These are phyloP conservation scores for Nicotiana noctiflora DNA, from an alignment of 257 asterid species.

Conservation along the genomic window DNA sequence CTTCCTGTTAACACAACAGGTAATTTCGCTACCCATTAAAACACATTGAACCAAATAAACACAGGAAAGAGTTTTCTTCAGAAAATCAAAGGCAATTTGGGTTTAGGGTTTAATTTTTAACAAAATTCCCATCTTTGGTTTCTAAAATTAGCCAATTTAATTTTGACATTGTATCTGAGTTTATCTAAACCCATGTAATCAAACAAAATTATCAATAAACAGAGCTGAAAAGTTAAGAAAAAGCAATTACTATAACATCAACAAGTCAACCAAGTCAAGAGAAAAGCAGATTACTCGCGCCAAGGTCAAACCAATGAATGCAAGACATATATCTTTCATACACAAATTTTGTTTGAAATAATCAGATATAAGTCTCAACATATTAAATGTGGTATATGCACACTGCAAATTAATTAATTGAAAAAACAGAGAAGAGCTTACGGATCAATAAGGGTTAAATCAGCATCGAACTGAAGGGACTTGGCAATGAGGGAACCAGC, in stretches of 20 bases:
- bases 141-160: too few species aligned
- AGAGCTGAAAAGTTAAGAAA: not conserved
- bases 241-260: not conserved
- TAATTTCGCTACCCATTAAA: not conserved
- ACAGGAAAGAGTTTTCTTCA: not conserved
- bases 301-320: too few species aligned
- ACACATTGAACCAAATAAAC: not conserved
- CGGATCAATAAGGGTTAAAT: conserved; percentile 76
- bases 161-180: not conserved
- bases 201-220: not conserved
- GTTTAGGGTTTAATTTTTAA: too few species aligned
- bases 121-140: too few species aligned
- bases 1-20: conserved; percentile 38
- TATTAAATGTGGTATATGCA: not conserved
- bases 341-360: not conserved
- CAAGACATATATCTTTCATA: too few species aligned
- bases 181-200: not conserved
- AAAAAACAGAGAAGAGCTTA: conserved; percentile 17
- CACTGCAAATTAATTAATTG: not conserved
- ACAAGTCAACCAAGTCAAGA: not conserved
- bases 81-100: not conserved
- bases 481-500: conserved; percentile 78
- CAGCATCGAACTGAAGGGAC: conserved; percentile 72
- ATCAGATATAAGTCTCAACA: not conserved
- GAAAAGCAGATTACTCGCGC: too few species aligned